phyloP scores from a whole-genome alignment of 1,284 basidiomycete species.

The Meripilus lineatus region DNA sequence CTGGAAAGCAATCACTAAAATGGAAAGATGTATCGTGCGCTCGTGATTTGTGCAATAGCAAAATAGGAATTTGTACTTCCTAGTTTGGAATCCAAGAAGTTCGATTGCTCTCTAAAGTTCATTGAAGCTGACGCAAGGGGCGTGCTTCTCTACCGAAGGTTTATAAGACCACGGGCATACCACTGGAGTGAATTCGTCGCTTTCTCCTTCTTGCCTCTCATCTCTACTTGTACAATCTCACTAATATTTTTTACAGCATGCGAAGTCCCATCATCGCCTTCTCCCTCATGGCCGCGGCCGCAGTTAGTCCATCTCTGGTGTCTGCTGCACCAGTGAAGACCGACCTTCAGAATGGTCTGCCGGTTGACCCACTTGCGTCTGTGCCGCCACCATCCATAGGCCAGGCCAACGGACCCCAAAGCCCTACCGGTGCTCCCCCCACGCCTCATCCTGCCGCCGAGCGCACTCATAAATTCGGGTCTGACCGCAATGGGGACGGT shows the following conservation, averaged over 20 bases:
- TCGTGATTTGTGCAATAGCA: too few species aligned
- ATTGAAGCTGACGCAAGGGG: too few species aligned
- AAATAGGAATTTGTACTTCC: too few species aligned
- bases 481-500: background rate
- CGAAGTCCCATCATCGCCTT: constrained; percentile 25
- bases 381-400: too few species aligned
- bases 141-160: too few species aligned
- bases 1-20: too few species aligned
- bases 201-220: background rate
- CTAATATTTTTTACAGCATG: constrained; percentile 18
- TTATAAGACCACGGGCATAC: too few species aligned
- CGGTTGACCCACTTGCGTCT: background rate
- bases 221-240: background rate
- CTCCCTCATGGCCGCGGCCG: constrained; percentile 22
- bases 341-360: constrained; percentile 2
- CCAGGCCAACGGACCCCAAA: too few species aligned
- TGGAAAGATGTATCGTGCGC: too few species aligned
- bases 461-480: constrained; percentile 6
- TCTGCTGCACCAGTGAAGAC: constrained; percentile 19
- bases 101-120: too few species aligned
- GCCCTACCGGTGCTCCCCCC: constrained; percentile 2
- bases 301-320: constrained; percentile 18
- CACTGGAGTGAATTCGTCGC: too few species aligned
- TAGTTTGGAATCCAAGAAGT: too few species aligned
- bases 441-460: constrained; percentile 1